Percentiles rank a stretch among this genome's conserved stretches.
Conservation (phyloP, 192 early-diverging fungal genomes). For the Endogone sp. region DNA sequence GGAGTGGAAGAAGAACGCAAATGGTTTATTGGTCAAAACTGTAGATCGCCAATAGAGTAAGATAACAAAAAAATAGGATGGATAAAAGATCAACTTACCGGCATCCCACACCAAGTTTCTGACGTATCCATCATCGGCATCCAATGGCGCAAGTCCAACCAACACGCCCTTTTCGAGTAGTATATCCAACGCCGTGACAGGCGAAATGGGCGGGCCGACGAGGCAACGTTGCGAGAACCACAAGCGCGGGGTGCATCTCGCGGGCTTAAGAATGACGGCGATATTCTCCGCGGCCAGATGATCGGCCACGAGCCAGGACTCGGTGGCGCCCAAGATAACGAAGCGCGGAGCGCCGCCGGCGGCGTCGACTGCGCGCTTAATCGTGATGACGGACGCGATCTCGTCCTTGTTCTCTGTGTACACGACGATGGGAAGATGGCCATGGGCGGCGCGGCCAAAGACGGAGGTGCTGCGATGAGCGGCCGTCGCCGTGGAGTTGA, state of each 20-base stretch:
- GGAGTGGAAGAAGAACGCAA: neutral
- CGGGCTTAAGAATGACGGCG: conserved; percentile 61
- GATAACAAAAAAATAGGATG: neutral
- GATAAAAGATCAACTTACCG: conserved; percentile 45
- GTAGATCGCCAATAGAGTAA: neutral
- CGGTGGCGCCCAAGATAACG: conserved; percentile 59
- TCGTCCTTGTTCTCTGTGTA: conserved; percentile 55
- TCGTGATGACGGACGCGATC: conserved; percentile 55
- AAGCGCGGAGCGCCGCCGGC: conserved; percentile 33
- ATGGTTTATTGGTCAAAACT: too few species aligned
- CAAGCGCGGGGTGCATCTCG: conserved; percentile 53
- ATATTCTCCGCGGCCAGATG: conserved; percentile 48
- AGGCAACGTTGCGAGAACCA: conserved; percentile 63
- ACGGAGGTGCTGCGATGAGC: conserved; percentile 22
- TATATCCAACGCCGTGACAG: conserved; percentile 47
- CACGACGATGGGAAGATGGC: conserved; percentile 47
- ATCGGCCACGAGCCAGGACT: conserved; percentile 62
- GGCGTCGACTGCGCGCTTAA: conserved; percentile 33
- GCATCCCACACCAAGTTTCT: conserved; percentile 79
- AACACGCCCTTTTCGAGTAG: conserved; percentile 52
- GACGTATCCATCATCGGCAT: conserved; percentile 48
- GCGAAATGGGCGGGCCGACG: conserved; percentile 45
- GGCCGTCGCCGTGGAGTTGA: conserved; percentile 8
- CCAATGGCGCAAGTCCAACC: conserved; percentile 48
- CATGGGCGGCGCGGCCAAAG: conserved; percentile 37